Base-by-base conservation (phyloP, 371 early-diverging fungal genomes). In the Mycotypha africana region DNA sequence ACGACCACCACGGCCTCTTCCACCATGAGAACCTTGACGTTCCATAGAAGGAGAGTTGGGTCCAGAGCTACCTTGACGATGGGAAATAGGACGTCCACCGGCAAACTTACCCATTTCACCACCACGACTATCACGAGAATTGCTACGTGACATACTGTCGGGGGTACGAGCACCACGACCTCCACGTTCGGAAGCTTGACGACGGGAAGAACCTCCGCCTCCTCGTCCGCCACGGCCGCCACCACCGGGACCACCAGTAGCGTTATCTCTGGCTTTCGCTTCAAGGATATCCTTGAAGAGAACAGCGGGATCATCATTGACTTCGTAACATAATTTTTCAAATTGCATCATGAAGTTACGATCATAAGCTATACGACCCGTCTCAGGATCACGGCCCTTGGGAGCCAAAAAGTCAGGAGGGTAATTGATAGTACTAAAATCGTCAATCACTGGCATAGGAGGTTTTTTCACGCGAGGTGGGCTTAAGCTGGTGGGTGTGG, bases 281-380 rank as follows among this genome's bases (percentile, higher is more conserved):
- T 80, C 81, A 19, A 84, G 82, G 47, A 71, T 79, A 47, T 87
- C 70, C 30, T 74, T 78, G 25, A 86, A 81, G 47, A 83, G 76
- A 30, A 79, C 75, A 17, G 81, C 76, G 19, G 92, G 67, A 26
- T 84, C 82, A 9, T 72, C 69, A 10, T 89, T 88, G 38, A 78
- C 67, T 24, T 81, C 79, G 25, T 62, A 68, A 63, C 89, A 83
- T 31, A 84, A 64, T 9, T 67, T 64, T 60, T 70, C 72, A 69
- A 93, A 92, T 47, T 80, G 82, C 68, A 87, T 65, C 67, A 96
- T 76, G 63, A 93, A 96, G 42, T 72, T 80, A 45, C 76, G 74
- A 21, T 76, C 74, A 51, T 88, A 88, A 49, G 74, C 61, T 41
- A 74, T 74, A 57, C 74, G 78, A 36, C 79, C 78, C 35, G 62